A percentile compares a stretch with the other conserved stretches of the same genome.
Evolutionary conservation across 2,329 filamentous ascomycete genomes (phyloP).

Genomic region (Fusarium sarcochroum): DNA sequence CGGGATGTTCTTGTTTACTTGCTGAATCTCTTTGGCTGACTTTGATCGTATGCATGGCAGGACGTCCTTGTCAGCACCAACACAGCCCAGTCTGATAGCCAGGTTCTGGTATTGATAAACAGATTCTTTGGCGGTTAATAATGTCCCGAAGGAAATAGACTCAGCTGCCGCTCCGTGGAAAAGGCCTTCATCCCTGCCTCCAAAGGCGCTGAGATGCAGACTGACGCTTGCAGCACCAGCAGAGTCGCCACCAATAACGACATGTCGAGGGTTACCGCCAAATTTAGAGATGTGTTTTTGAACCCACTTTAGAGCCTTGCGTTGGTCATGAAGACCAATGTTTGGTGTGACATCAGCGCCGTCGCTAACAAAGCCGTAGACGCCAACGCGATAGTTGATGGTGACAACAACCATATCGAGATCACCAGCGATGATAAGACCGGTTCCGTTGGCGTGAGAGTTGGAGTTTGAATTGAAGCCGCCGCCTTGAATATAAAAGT

Average conservation of each 20-base stretch:
- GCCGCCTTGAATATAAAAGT: conserved; percentile 71
- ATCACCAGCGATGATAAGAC: conserved; percentile 70
- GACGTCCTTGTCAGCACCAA: conserved; percentile 49
- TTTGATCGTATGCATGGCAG: conserved; percentile 63
- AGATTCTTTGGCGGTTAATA: conserved; percentile 61
- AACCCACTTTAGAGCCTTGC: conserved; percentile 78
- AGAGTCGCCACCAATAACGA: conserved; percentile 77
- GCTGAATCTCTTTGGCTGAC: conserved; percentile 58
- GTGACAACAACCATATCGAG: conserved; percentile 76
- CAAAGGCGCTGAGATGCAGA: conserved; percentile 72
- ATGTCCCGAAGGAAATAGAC: conserved; percentile 66
- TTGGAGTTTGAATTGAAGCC: conserved; percentile 68
- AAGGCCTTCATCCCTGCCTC: conserved; percentile 62
- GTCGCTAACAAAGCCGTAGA: conserved; percentile 78
- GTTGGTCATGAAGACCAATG: conserved; percentile 78
- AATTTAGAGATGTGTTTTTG: conserved; percentile 76
- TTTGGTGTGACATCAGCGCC: conserved; percentile 72
- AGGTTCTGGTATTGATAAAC: conserved; percentile 68
- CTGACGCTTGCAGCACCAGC: conserved; percentile 77
- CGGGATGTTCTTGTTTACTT: conserved; percentile 58
- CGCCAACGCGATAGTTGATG: conserved; percentile 83
- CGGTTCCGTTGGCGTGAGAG: conserved; percentile 70
- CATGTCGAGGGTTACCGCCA: conserved; percentile 76
- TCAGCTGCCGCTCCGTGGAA: conserved; percentile 67
- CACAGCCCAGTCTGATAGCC: conserved; percentile 59